phyloP scores from a whole-genome alignment of 371 early-diverging fungal genomes.

The Syncephalastrum monosporum region DNA sequence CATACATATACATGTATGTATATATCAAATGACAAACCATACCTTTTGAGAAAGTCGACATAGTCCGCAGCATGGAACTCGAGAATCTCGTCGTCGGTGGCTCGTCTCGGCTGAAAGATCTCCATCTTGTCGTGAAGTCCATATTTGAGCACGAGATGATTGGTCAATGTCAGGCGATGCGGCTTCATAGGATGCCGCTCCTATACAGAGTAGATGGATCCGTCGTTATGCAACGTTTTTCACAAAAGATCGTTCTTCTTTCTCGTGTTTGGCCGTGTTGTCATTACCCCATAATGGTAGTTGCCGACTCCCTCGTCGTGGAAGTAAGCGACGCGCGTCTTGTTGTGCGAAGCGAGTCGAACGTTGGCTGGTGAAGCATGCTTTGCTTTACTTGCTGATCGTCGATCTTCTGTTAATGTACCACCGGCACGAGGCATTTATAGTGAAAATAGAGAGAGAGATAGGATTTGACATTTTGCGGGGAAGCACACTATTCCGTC shows the following conservation, averaged over 20 bases:
- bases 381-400: slow-evolving; percentile 35
- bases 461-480: too few species aligned
- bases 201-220: slow-evolving; percentile 28
- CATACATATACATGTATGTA: slow-evolving; percentile 28
- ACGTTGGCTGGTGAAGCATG: slow-evolving; percentile 29
- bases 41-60: slow-evolving; percentile 95
- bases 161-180: slow-evolving; percentile 88
- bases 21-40: background rate
- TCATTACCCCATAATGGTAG: slow-evolving; percentile 84
- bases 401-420: slow-evolving; percentile 45
- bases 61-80: slow-evolving; percentile 98
- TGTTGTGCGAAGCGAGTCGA: slow-evolving; percentile 49
- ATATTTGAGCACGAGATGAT: slow-evolving; percentile 87
- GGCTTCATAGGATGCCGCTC: slow-evolving; percentile 97
- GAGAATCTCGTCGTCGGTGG: slow-evolving; percentile 94
- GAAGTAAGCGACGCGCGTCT: slow-evolving; percentile 80
- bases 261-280: background rate
- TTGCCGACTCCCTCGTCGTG: slow-evolving; percentile 85
- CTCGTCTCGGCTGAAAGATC: slow-evolving; percentile 85
- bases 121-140: slow-evolving; percentile 87
- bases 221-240: background rate
- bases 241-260: too few species aligned
- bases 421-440: slow-evolving; percentile 36
- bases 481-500: too few species aligned
- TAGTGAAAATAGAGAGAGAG: background rate